These are phyloP conservation scores for Paraphysoderma sedebokerense DNA, from an alignment of 371 early-diverging fungal genomes.

Conservation along the genomic window DNA sequence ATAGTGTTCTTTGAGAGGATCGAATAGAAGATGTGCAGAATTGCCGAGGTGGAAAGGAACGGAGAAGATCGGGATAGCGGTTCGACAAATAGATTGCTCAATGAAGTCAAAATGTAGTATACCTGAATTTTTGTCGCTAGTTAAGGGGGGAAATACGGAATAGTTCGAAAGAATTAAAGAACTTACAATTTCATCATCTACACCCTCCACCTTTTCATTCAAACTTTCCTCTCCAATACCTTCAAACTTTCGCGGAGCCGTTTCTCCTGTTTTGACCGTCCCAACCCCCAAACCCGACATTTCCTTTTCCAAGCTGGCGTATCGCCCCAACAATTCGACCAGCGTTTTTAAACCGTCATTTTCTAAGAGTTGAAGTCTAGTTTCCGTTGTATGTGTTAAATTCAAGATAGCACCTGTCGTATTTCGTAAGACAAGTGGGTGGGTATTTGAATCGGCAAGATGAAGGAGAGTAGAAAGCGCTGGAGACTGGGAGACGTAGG, in stretches of 20 bases:
- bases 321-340: constrained; percentile 46
- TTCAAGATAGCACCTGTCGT: constrained; percentile 85
- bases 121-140: too few relatives aligned
- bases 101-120: constrained; percentile 79
- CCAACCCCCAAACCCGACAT: too few relatives aligned
- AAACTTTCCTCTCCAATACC: too few relatives aligned
- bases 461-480: constrained; percentile 57
- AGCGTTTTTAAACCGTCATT: constrained; percentile 60
- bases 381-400: constrained; percentile 82
- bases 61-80: constrained; percentile 5
- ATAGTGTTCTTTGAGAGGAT: not conserved
- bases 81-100: constrained; percentile 86
- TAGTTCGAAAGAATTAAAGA: too few relatives aligned
- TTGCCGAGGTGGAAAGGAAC: not conserved
- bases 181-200: too few relatives aligned
- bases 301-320: constrained; percentile 69
- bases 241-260: too few relatives aligned
- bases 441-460: constrained; percentile 58
- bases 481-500: constrained; percentile 67
- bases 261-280: too few relatives aligned
- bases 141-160: too few relatives aligned
- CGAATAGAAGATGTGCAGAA: not conserved
- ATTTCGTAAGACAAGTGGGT: constrained; percentile 77
- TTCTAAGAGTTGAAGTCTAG: constrained; percentile 65
- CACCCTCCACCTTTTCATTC: too few relatives aligned